Evolutionary conservation across 2,329 filamentous ascomycete genomes (phyloP).

Genomic region (Fusarium mexicanum): DNA sequence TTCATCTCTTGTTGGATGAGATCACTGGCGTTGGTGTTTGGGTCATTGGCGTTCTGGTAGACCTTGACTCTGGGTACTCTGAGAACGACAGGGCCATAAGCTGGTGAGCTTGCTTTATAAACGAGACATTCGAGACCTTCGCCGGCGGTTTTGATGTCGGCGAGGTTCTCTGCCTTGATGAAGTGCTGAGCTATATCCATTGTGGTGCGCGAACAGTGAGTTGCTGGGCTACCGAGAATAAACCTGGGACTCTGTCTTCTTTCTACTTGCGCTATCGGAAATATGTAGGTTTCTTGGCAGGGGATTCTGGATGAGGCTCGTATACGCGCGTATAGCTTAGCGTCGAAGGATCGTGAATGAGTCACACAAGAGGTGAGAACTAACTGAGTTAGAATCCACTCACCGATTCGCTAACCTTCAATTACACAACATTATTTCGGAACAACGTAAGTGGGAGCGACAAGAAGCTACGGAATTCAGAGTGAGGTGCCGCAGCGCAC

Average conservation of each 20-base stretch:
- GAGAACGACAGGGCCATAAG: neutral
- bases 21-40: neutral
- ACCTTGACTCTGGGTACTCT: slow-evolving; percentile 3
- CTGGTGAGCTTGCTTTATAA: neutral
- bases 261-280: fast-evolving
- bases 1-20: slow-evolving; percentile 4
- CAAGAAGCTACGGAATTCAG: fast-evolving
- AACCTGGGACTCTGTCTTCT: neutral
- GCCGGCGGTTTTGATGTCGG: neutral
- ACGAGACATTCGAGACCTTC: slow-evolving; percentile 18
- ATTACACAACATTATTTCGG: neutral
- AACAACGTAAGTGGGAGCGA: neutral
- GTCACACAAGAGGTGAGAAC: neutral
- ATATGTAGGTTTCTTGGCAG: neutral
- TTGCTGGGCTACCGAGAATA: neutral
- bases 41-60: slow-evolving; percentile 14
- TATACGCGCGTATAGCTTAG: neutral
- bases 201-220: fast-evolving
- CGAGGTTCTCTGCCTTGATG: neutral
- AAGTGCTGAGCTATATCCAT: neutral
- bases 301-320: neutral
- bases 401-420: neutral
- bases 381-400: neutral
- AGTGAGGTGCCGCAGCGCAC: too few relatives aligned
- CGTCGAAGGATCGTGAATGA: neutral